Percentiles rank a stretch among this genome's conserved stretches.
phyloP scores from a whole-genome alignment of 2,329 filamentous ascomycete species.

The Hymenotorrendiella dingleyae region DNA sequence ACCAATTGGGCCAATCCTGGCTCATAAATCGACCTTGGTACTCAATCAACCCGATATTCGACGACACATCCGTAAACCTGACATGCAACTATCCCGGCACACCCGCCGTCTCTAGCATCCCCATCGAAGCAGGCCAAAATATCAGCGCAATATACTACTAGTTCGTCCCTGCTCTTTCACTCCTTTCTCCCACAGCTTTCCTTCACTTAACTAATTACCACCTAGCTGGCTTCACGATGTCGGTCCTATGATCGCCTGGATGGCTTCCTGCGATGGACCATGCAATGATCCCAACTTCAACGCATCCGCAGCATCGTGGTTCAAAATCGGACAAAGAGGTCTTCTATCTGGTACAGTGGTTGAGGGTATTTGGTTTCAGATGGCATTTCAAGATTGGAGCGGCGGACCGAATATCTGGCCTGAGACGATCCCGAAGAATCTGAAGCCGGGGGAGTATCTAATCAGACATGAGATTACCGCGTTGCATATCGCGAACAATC shows the following conservation, averaged over 20 bases:
- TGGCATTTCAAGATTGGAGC: conserved; percentile 13
- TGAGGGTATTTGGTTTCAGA: conserved; percentile 13
- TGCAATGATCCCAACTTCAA: conserved; percentile 12
- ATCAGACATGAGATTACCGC: conserved; percentile 20
- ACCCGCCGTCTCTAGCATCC: conserved; percentile 13
- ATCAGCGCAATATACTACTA: conserved; percentile 18
- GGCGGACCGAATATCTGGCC: conserved; percentile 34
- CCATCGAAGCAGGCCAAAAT: conserved; percentile 15
- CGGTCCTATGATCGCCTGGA: conserved; percentile 14
- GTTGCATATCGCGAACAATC: conserved; percentile 15
- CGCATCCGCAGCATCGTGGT: conserved; percentile 8
- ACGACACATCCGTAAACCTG: conserved; percentile 7
- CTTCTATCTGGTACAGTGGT: conserved; percentile 9
- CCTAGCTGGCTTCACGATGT: conserved; percentile 13
- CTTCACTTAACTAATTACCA: background rate
- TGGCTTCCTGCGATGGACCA: conserved; percentile 12
- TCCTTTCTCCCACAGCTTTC: background rate
- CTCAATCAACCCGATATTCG: conserved; percentile 15
- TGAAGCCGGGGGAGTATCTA: conserved; percentile 31
- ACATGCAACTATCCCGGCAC: conserved; percentile 14
- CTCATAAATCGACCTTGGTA: conserved; percentile 15
- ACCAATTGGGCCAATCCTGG: conserved; percentile 12
- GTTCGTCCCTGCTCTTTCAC: background rate
- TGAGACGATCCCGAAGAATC: conserved; percentile 41
- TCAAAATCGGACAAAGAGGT: conserved; percentile 15